Conservation (phyloP, 2,329 filamentous ascomycete genomes). For the Hysterium pulicare region DNA sequence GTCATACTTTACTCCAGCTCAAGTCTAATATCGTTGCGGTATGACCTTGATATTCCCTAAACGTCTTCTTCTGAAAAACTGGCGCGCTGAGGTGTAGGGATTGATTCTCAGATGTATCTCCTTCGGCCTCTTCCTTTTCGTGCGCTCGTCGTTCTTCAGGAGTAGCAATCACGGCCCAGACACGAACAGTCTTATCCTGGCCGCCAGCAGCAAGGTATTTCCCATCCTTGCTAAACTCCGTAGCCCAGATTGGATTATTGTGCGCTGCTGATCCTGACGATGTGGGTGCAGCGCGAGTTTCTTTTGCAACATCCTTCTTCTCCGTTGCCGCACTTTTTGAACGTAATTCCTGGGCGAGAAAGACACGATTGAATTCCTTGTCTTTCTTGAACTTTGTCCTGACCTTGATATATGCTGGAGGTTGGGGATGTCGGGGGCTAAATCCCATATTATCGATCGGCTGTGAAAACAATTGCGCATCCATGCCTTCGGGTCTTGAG, state of each 20-base stretch:
- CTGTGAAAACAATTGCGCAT: slow-evolving; percentile 78
- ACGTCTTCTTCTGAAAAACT: slow-evolving; percentile 77
- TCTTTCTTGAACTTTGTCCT: slow-evolving; percentile 75
- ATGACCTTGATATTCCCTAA: slow-evolving; percentile 79
- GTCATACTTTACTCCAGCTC: slow-evolving; percentile 82
- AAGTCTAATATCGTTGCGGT: slow-evolving; percentile 82
- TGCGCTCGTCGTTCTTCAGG: slow-evolving; percentile 72
- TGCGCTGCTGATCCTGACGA: slow-evolving; percentile 31
- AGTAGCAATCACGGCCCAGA: slow-evolving; percentile 85
- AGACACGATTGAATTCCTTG: slow-evolving; percentile 80
- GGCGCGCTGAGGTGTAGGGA: slow-evolving; percentile 75
- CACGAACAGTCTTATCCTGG: slow-evolving; percentile 77
- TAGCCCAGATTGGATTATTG: slow-evolving; percentile 78
- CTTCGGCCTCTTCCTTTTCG: slow-evolving; percentile 65
- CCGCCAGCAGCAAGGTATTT: slow-evolving; percentile 89
- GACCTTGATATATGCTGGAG: slow-evolving; percentile 87
- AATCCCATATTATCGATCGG: slow-evolving; percentile 69
- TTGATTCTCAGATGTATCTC: slow-evolving; percentile 42
- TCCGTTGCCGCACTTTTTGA: slow-evolving; percentile 40
- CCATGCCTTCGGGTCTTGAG: slow-evolving; percentile 73
- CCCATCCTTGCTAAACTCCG: slow-evolving; percentile 90
- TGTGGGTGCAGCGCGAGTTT: slow-evolving; percentile 23
- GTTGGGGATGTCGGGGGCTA: slow-evolving; percentile 82
- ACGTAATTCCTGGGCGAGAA: slow-evolving; percentile 89
- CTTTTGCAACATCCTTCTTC: slow-evolving; percentile 24